phyloP scores from a whole-genome alignment of 139 green algal species.

The Volvox africanus region DNA sequence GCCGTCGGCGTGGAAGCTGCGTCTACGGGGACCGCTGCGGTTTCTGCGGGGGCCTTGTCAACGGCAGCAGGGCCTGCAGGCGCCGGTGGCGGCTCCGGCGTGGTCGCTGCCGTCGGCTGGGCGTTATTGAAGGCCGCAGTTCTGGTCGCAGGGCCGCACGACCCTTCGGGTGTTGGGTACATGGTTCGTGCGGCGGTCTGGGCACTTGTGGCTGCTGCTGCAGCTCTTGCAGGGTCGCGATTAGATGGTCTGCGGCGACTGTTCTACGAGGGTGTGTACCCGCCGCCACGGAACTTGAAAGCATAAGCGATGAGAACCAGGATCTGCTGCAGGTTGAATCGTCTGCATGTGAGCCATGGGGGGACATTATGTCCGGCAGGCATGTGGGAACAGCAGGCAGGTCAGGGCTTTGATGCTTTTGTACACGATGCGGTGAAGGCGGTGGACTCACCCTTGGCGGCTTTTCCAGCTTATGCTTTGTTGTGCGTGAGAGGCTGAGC shows the following conservation, averaged over 20 bases:
- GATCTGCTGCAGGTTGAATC: no score
- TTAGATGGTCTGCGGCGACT: not conserved
- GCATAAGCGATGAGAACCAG: not conserved
- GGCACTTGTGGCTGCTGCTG: conserved; percentile 3
- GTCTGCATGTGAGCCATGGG: no score
- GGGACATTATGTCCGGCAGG: no score
- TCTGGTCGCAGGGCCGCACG: not conserved
- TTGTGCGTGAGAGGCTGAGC: no score
- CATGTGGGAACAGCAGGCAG: no score
- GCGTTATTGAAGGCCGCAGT: not conserved
- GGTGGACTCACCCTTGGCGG: no score
- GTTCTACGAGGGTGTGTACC: conserved; percentile 45
- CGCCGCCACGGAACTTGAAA: conserved; percentile 41
- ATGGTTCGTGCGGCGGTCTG: conserved; percentile 20
- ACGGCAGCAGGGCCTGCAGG: not conserved
- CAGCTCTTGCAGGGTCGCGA: not conserved
- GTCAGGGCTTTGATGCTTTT: no score
- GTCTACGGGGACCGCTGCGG: not conserved
- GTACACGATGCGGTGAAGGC: no score
- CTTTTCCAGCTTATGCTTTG: no score
- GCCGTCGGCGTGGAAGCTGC: conserved; percentile 9
- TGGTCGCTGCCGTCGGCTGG: not conserved
- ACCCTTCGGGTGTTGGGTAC: not conserved
- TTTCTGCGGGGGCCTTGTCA: not conserved
- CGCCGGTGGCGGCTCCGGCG: not conserved